Evolutionary conservation across 805 yeast species (phyloP), one percentile per base, ranked within the genome.

Genomic region (Suhomyces sp.): DNA sequence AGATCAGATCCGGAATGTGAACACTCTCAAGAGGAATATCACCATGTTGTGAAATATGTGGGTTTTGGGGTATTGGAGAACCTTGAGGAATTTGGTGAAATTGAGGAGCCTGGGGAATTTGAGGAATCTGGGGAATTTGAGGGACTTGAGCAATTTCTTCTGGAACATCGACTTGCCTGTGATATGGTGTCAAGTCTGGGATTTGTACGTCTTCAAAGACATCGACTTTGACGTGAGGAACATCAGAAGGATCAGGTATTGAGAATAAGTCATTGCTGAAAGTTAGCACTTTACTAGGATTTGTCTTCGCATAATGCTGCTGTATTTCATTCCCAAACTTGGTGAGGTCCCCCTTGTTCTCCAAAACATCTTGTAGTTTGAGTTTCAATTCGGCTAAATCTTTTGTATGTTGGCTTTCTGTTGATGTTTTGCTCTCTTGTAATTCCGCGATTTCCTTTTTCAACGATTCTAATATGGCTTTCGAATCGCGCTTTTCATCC

Each of bases 191-290:
- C 5, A 34, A 23, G 33, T 58, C 60, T 8, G 44, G 44, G 19
- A 50, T 43, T 14, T 43, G 33, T 7, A 50, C 57, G 31, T 59
- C 58, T 36, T 53, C 61, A 31, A 49, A 47, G 13, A 36, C 44
- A 4, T 51, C 53, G 1, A 51, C 53, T 14, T 46, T 25, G 3
- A 47, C 26, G 7, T 34, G 36, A 5, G 51, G 51, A 8, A 46
- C 25, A 15, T 27, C 31, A 2, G 36, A 25, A 13, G 37, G 38
- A 12, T 31, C 28, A 6, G 37, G 33, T 4, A 14, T 27, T 11
- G 35, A 26, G 40, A 43, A 54, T 14, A 26, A 31, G 5, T 40
- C 40, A 22, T 38, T 39, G 23, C 47, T 44, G 31, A 56, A 33
- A 9, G 38, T 28, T 6, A 58, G 33, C 10, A 33, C 32, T 19